phyloP scores from a whole-genome alignment of 192 early-diverging fungal genomes.

The Chytriomyces sp. region DNA sequence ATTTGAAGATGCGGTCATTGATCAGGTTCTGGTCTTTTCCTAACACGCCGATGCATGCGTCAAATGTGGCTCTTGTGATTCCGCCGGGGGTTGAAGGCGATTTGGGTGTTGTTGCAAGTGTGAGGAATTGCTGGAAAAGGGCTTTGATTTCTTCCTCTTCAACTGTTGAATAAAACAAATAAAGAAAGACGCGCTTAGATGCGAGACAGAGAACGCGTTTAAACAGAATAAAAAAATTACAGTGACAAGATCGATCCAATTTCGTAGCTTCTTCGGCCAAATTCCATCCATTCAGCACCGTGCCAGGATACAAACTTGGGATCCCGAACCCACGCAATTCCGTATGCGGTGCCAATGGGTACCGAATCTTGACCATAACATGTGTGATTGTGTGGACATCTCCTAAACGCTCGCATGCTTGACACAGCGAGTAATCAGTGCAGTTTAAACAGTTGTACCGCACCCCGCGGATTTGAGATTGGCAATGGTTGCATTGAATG shows the following conservation, averaged over 20 bases:
- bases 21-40: conserved; percentile 83
- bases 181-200: not conserved
- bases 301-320: conserved; percentile 77
- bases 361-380: conserved; percentile 84
- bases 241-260: conserved; percentile 67
- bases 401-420: conserved; percentile 78
- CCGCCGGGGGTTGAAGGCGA: conserved; percentile 62
- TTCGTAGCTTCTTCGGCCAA: conserved; percentile 46
- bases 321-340: conserved; percentile 76
- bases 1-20: conserved; percentile 80
- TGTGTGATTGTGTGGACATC: conserved; percentile 80
- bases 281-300: conserved; percentile 19
- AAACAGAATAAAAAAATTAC: conserved; percentile 52
- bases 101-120: conserved; percentile 63
- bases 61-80: conserved; percentile 79
- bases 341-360: conserved; percentile 87
- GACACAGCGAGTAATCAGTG: conserved; percentile 88
- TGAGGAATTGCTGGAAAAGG: conserved; percentile 84
- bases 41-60: conserved; percentile 81
- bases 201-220: conserved; percentile 11
- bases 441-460: conserved; percentile 95
- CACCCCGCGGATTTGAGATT: conserved; percentile 77
- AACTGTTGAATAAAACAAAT: no score
- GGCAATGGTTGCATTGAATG: conserved; percentile 89
- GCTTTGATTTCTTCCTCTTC: conserved; percentile 82